These are phyloP conservation scores for Trichoderma arundinaceum DNA, from an alignment of 2,329 filamentous ascomycete species.

Conservation along the genomic window DNA sequence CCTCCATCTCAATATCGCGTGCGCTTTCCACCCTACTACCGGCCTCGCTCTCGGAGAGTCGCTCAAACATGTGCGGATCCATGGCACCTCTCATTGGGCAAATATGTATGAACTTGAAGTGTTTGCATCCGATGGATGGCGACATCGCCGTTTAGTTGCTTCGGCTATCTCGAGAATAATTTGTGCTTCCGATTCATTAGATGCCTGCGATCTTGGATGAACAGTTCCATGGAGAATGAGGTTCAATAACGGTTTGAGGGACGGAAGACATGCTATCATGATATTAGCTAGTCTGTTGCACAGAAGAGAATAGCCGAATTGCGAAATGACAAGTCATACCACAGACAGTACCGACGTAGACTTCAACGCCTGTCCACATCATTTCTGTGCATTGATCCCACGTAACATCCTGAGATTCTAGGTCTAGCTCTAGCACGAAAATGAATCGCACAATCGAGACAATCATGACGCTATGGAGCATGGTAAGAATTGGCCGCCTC, in stretches of 20 bases:
- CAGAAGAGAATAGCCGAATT: too few relatives aligned
- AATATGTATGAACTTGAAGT: slow-evolving; percentile 16
- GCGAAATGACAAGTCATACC: slow-evolving; percentile 28
- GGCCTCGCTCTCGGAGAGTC: neutral
- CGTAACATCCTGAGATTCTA: slow-evolving; percentile 37
- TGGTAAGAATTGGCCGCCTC: neutral
- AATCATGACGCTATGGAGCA: slow-evolving; percentile 25
- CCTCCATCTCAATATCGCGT: slow-evolving; percentile 14
- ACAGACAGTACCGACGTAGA: slow-evolving; percentile 37
- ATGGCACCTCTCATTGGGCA: slow-evolving; percentile 10
- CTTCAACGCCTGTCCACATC: slow-evolving; percentile 37
- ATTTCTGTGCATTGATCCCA: slow-evolving; percentile 35
- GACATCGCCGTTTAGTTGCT: slow-evolving; percentile 12
- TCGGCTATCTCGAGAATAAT: slow-evolving; percentile 3
- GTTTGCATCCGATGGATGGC: neutral
- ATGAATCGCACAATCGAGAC: slow-evolving; percentile 34
- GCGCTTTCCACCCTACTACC: neutral
- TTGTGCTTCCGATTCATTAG: slow-evolving; percentile 2
- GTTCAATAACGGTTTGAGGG: slow-evolving; percentile 24
- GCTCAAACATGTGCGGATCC: slow-evolving; percentile 9
- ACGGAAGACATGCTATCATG: slow-evolving; percentile 23
- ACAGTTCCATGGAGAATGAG: slow-evolving; percentile 19
- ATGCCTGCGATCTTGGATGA: neutral
- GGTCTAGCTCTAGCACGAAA: slow-evolving; percentile 31
- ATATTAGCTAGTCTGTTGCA: neutral